Percentiles rank a stretch among this genome's conserved stretches.
phyloP scores from a whole-genome alignment of 257 asterid species.

The Gynochthodes officinalis region DNA sequence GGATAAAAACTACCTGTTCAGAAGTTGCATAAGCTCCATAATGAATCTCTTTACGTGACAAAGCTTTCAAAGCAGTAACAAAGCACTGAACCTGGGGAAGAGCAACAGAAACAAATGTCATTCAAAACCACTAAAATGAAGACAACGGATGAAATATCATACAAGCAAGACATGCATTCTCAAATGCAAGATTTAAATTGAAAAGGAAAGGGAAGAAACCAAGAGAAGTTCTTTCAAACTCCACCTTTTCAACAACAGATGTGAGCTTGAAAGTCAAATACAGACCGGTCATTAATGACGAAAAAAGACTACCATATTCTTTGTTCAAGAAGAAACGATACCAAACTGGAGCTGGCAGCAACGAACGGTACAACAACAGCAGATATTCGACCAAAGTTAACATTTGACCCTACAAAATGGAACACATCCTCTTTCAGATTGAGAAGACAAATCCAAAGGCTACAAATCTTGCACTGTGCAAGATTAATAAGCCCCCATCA shows the following conservation, averaged over 20 bases:
- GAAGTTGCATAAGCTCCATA: slow-evolving; percentile 84
- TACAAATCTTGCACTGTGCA: background rate
- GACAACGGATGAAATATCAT: background rate
- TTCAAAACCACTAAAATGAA: background rate
- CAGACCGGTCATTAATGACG: slow-evolving; percentile 80
- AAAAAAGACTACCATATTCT: slow-evolving; percentile 89
- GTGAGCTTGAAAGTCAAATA: slow-evolving; percentile 90
- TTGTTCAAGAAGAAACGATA: slow-evolving; percentile 89
- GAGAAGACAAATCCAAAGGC: slow-evolving; percentile 7
- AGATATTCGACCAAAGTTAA: slow-evolving; percentile 76
- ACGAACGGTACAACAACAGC: slow-evolving; percentile 73
- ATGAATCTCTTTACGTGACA: slow-evolving; percentile 69
- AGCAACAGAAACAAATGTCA: slow-evolving; percentile 9
- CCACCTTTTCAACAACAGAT: slow-evolving; percentile 90
- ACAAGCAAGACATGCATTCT: background rate
- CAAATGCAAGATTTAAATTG: background rate
- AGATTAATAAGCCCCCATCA: background rate
- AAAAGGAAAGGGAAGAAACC: slow-evolving; percentile 13
- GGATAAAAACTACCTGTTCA: slow-evolving; percentile 56
- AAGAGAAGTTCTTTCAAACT: background rate
- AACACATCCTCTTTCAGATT: slow-evolving; percentile 11
- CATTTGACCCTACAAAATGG: slow-evolving; percentile 66
- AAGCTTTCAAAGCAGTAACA: slow-evolving; percentile 60
- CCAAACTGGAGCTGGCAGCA: slow-evolving; percentile 95
- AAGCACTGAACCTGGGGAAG: slow-evolving; percentile 62